Conservation (phyloP, 148 eudicot species). For the Limonium bicolor region DNA sequence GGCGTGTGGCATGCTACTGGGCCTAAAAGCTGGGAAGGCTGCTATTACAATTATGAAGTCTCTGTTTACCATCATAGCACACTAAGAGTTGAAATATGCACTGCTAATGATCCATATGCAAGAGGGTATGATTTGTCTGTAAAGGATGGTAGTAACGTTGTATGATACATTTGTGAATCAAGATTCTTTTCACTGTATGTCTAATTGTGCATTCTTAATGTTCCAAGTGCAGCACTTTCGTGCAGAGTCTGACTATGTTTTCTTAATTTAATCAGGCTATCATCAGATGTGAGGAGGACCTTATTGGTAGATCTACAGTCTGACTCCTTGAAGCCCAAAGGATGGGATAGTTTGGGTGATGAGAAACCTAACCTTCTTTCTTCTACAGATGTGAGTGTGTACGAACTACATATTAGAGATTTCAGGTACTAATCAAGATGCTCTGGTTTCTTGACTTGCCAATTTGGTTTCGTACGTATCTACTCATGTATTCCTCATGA, state of each 20-base stretch:
- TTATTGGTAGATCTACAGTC: conserved; percentile 63
- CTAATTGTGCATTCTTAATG: no score
- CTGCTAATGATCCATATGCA: conserved; percentile 91
- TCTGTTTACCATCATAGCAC: conserved; percentile 78
- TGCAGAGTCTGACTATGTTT: no score
- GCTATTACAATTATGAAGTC: conserved; percentile 90
- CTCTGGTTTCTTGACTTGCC: no score
- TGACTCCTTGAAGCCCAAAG: conserved; percentile 63
- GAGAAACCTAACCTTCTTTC: conserved; percentile 63
- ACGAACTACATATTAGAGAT: conserved; percentile 94
- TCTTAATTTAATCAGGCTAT: conserved; percentile 34
- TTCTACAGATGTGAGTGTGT: conserved; percentile 73
- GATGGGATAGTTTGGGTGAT: conserved; percentile 69
- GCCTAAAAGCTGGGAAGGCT: conserved; percentile 78
- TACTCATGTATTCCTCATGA: no score
- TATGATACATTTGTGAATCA: neutral
- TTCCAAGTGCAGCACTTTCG: no score
- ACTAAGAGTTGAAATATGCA: conserved; percentile 54
- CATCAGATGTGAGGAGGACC: conserved; percentile 68
- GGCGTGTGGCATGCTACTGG: conserved; percentile 78
- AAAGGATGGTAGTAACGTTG: conserved; percentile 9
- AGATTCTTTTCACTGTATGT: neutral
- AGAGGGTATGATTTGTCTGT: conserved; percentile 76
- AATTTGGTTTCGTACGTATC: no score
- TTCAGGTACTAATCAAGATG: conserved; percentile 57